These are phyloP conservation scores for Penicillium sp. DNA, from an alignment of 2,329 filamentous ascomycete genomes.

Conservation along the genomic window DNA sequence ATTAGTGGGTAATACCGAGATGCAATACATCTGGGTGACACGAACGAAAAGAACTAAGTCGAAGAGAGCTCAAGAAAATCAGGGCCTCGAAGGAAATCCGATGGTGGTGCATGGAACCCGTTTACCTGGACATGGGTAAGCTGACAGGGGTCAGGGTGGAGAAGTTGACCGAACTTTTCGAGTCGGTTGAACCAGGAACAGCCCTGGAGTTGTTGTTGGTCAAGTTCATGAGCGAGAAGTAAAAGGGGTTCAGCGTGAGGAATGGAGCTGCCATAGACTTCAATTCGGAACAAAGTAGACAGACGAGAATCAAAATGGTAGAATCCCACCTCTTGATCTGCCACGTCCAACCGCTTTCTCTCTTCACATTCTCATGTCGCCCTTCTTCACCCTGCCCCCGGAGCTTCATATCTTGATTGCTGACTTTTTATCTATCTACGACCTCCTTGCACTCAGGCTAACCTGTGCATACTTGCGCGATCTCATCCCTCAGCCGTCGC, in stretches of 20 bases:
- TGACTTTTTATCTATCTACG: constrained; percentile 25
- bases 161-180: not conserved
- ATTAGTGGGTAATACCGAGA: not conserved
- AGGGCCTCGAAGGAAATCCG: too few relatives aligned
- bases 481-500: constrained; percentile 20
- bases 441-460: constrained; percentile 24
- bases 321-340: not conserved
- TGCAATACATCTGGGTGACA: not conserved
- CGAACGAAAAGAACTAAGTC: too few relatives aligned
- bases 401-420: constrained; percentile 32
- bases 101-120: not conserved
- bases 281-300: not conserved
- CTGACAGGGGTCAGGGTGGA: not conserved
- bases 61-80: not conserved
- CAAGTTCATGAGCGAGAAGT: not conserved
- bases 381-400: constrained; percentile 27
- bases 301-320: not conserved
- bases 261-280: not conserved
- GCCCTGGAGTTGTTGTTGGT: not conserved
- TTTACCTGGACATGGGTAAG: not conserved
- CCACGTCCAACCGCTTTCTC: not conserved
- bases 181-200: not conserved
- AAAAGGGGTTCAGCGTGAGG: not conserved
- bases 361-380: constrained; percentile 1
- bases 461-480: constrained; percentile 28